Percentiles rank a stretch among this genome's conserved stretches.
phyloP scores from a whole-genome alignment of 2,329 filamentous ascomycete genomes.

The Penicillium sp. region DNA sequence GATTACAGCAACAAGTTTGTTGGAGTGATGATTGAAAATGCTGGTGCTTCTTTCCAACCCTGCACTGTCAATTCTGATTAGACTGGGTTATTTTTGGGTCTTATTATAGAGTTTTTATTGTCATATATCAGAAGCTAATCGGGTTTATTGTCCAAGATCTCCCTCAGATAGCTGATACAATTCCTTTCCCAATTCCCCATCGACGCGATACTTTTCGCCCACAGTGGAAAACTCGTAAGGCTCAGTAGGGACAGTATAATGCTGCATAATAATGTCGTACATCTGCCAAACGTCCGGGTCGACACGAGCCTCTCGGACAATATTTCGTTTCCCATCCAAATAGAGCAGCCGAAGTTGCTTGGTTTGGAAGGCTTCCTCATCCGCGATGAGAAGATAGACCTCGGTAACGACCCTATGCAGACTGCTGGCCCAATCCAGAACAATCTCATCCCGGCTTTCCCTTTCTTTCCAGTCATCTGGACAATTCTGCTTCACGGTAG shows the following conservation, averaged over 20 bases:
- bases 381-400: constrained; percentile 7
- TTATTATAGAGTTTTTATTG: too few species aligned
- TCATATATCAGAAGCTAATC: too few species aligned
- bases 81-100: neutral
- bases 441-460: neutral
- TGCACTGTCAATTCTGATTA: constrained; percentile 9
- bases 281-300: constrained; percentile 1
- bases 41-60: constrained; percentile 8
- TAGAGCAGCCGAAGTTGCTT: constrained; percentile 7
- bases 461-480: neutral
- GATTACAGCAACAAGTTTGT: constrained; percentile 15
- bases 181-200: constrained; percentile 7
- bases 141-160: constrained; percentile 7
- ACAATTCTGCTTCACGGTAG: too few species aligned
- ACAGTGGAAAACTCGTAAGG: neutral
- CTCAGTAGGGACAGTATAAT: neutral
- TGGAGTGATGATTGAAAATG: constrained; percentile 13
- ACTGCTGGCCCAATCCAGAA: neutral
- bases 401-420: neutral
- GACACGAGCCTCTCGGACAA: constrained; percentile 7
- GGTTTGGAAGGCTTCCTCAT: constrained; percentile 8
- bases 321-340: constrained; percentile 8
- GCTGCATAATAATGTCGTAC: neutral
- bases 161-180: constrained; percentile 7
- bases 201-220: constrained; percentile 18